Evolutionary conservation across 2,329 filamentous ascomycete genomes (phyloP).

Genomic region (Alternaria alternata): DNA sequence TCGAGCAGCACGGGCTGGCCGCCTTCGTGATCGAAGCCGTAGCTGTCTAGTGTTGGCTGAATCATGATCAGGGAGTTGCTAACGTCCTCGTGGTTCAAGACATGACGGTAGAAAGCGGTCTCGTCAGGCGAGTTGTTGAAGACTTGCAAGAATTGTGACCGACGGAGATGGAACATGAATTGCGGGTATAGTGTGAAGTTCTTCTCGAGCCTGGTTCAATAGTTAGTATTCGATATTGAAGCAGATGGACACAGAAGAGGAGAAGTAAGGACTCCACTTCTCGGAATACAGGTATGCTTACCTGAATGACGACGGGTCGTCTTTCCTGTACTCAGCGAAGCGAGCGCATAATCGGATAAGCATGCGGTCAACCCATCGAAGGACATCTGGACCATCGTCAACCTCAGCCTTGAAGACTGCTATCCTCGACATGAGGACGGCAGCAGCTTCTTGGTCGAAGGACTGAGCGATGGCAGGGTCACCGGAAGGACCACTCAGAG

Average conservation of each 20-base stretch:
- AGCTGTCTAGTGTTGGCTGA: slow-evolving; percentile 95
- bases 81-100: slow-evolving; percentile 96
- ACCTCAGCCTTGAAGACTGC: slow-evolving; percentile 99
- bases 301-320: slow-evolving; percentile 93
- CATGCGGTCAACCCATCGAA: slow-evolving; percentile 99
- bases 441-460: slow-evolving; percentile 97
- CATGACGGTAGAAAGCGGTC: slow-evolving; percentile 98
- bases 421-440: slow-evolving; percentile 98
- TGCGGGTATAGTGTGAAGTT: slow-evolving; percentile 99
- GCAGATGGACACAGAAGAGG: not conserved
- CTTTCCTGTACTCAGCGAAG: slow-evolving; percentile 97
- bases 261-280: not conserved
- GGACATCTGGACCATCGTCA: slow-evolving; percentile 96
- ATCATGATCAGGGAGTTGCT: slow-evolving; percentile 99
- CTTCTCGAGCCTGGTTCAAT: slow-evolving; percentile 74
- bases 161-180: slow-evolving; percentile 98
- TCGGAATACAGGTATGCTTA: slow-evolving; percentile 49
- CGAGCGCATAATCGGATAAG: slow-evolving; percentile 94
- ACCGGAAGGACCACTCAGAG: slow-evolving; percentile 89
- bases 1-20: slow-evolving; percentile 93
- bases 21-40: slow-evolving; percentile 95
- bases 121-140: slow-evolving; percentile 99
- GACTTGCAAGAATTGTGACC: slow-evolving; percentile 96
- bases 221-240: not conserved
- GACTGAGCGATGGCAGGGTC: slow-evolving; percentile 95